phyloP scores from a whole-genome alignment of 1,139 yeast species.

The Pichia kudriavzevii region DNA sequence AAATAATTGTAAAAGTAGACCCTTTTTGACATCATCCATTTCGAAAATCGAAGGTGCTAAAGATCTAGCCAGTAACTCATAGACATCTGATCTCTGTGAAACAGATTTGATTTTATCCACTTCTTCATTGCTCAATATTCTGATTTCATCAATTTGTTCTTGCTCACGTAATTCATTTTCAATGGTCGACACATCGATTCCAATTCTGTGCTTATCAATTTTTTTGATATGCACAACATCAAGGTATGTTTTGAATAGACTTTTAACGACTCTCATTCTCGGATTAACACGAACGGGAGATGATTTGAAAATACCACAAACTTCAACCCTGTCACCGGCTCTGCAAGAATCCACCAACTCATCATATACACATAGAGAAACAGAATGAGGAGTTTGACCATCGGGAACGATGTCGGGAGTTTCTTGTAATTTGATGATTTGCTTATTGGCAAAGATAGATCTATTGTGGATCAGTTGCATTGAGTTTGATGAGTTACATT shows the following conservation, averaged over 20 bases:
- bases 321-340: slow-evolving; percentile 96
- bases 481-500: slow-evolving; percentile 78
- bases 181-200: slow-evolving; percentile 68
- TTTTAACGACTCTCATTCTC: slow-evolving; percentile 75
- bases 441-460: slow-evolving; percentile 90
- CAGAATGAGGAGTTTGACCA: slow-evolving; percentile 97
- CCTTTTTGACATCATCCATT: slow-evolving; percentile 94
- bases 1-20: slow-evolving; percentile 81
- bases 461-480: slow-evolving; percentile 91
- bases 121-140: slow-evolving; percentile 64
- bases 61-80: slow-evolving; percentile 83
- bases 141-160: slow-evolving; percentile 66
- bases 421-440: slow-evolving; percentile 87
- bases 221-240: slow-evolving; percentile 92
- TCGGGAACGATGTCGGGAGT: slow-evolving; percentile 98
- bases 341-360: slow-evolving; percentile 90
- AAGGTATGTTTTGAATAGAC: slow-evolving; percentile 82
- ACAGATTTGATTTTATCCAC: slow-evolving; percentile 53
- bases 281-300: slow-evolving; percentile 86
- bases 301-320: slow-evolving; percentile 91
- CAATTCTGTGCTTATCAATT: slow-evolving; percentile 74
- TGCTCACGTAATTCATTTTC: slow-evolving; percentile 46
- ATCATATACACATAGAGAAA: slow-evolving; percentile 89
- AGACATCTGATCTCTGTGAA: slow-evolving; percentile 66
- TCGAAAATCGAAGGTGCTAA: slow-evolving; percentile 94